phyloP scores from a whole-genome alignment of 2,329 filamentous ascomycete species.

The Cytospora schulzeri region DNA sequence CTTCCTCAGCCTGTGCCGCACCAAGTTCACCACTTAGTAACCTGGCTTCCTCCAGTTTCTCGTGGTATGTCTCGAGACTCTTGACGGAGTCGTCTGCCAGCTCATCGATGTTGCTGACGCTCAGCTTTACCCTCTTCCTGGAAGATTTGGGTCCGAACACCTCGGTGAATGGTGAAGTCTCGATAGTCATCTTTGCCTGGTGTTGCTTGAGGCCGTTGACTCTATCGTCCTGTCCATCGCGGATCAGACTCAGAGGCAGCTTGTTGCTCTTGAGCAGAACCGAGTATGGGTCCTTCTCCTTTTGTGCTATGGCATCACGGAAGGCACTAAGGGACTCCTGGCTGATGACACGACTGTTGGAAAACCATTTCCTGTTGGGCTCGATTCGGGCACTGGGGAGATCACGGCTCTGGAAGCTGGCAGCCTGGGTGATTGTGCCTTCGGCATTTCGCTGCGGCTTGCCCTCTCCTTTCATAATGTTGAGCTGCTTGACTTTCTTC shows the following conservation, averaged over 20 bases:
- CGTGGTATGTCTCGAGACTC: constrained; percentile 79
- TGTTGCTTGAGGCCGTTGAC: constrained; percentile 89
- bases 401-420: constrained; percentile 56
- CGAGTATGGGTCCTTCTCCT: constrained; percentile 86
- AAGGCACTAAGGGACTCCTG: constrained; percentile 81
- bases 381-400: constrained; percentile 31
- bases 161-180: constrained; percentile 81
- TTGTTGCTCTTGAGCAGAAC: constrained; percentile 98
- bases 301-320: constrained; percentile 87
- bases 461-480: constrained; percentile 82
- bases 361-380: constrained; percentile 87
- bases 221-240: constrained; percentile 64
- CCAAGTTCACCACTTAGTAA: constrained; percentile 72
- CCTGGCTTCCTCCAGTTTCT: constrained; percentile 76
- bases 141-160: constrained; percentile 94
- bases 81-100: constrained; percentile 78
- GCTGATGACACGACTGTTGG: constrained; percentile 85
- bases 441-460: constrained; percentile 78
- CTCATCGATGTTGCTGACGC: constrained; percentile 78
- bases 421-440: constrained; percentile 83
- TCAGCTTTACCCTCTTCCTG: constrained; percentile 88
- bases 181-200: constrained; percentile 85
- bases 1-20: constrained; percentile 53
- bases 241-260: constrained; percentile 91
- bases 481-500: constrained; percentile 86